phyloP scores from a whole-genome alignment of 176 grass and related monocot species.

The Musa beccarii region DNA sequence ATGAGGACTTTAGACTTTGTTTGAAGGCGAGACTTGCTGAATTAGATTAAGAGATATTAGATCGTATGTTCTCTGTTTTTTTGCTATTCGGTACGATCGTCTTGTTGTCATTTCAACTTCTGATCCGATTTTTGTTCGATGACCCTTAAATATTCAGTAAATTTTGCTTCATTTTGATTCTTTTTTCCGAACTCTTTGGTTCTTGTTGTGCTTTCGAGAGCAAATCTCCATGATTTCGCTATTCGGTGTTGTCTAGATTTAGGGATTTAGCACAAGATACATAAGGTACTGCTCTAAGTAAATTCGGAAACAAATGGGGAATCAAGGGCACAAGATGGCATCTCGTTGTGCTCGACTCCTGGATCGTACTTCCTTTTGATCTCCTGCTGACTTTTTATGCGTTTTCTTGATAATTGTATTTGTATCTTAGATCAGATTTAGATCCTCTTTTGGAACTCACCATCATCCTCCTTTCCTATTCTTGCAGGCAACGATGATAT shows the following conservation, averaged over 20 bases:
- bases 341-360: no score
- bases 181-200: no score
- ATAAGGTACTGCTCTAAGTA: neutral
- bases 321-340: neutral
- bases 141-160: no score
- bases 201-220: no score
- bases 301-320: neutral
- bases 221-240: neutral
- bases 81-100: no score
- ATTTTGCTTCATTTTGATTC: neutral
- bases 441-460: neutral
- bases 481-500: slow-evolving; percentile 5
- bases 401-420: neutral
- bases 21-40: neutral
- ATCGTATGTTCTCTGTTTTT: neutral
- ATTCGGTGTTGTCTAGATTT: neutral
- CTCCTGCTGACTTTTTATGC: neutral
- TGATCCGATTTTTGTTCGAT: no score
- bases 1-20: neutral
- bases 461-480: neutral
- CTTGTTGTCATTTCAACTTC: no score
- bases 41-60: neutral
- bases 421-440: neutral
- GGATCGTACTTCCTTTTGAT: neutral
- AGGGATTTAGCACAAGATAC: neutral